phyloP scores from a whole-genome alignment of 148 eudicot genomes.

The Mesembryanthemum crystallinum region DNA sequence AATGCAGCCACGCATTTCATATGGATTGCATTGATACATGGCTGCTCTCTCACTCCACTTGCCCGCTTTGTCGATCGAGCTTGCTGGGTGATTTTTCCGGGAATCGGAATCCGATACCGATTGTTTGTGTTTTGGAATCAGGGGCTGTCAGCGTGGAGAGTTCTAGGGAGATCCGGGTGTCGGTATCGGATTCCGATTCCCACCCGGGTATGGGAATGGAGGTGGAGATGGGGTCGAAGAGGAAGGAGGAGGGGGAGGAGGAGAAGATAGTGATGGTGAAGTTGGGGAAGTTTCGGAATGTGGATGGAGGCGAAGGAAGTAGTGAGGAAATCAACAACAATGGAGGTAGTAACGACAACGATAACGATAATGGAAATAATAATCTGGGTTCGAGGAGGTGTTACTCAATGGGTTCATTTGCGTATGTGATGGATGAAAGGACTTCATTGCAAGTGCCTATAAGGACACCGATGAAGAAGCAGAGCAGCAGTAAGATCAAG shows the following conservation, averaged over 20 bases:
- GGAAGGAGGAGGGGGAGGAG: slow-evolving; percentile 21
- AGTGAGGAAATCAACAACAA: slow-evolving; percentile 11
- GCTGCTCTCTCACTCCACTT: slow-evolving; percentile 88
- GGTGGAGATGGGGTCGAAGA: slow-evolving; percentile 26
- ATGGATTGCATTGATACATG: slow-evolving; percentile 91
- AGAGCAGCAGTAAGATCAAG: slow-evolving; percentile 38
- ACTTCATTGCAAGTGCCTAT: slow-evolving; percentile 68
- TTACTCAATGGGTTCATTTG: slow-evolving; percentile 93
- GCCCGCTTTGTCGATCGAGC: slow-evolving; percentile 77
- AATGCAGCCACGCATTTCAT: slow-evolving; percentile 96
- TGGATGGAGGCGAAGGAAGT: slow-evolving; percentile 49
- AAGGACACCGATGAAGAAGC: slow-evolving; percentile 52
- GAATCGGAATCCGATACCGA: slow-evolving; percentile 31
- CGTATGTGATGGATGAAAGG: slow-evolving; percentile 79
- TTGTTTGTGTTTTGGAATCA: slow-evolving; percentile 77
- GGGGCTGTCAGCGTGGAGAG: slow-evolving; percentile 38
- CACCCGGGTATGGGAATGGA: slow-evolving; percentile 32
- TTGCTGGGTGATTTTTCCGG: slow-evolving; percentile 41
- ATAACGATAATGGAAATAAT: slow-evolving; percentile 16
- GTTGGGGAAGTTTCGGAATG: slow-evolving; percentile 76
- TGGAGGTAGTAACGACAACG: not conserved
- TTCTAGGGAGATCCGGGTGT: slow-evolving; percentile 47
- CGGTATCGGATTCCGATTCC: slow-evolving; percentile 33
- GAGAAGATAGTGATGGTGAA: slow-evolving; percentile 61
- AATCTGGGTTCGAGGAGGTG: slow-evolving; percentile 69